Evolutionary conservation across 371 early-diverging fungal species (phyloP), one percentile per base, ranked within the genome.

Genomic region (Mortierella sp.): DNA sequence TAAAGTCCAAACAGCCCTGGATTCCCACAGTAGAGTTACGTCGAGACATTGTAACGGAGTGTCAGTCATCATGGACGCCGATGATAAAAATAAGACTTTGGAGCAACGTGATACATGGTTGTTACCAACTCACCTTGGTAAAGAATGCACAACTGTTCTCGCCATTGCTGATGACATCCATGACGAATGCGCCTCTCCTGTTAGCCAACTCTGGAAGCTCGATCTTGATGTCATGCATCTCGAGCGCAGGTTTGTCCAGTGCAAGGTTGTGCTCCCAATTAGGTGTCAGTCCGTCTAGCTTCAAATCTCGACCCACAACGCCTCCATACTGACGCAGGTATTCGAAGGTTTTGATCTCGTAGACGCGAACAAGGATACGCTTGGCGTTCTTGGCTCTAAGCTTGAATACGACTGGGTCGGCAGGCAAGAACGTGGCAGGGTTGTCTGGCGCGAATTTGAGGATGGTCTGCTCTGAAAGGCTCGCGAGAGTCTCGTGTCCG

Each of bases 1-100:
- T 52, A 52, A 83, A 85, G 39, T 82, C 78, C 41, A 86, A 52
- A 31, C 72, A 81, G 0, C 88, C 88, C 85, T 84, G 54, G 18
- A 34, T 12, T 48, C 47, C 8, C 18, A 3, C 30, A 23, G 24
- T 13, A 1, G 39, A 63, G 16, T 14, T 3, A 43, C 14, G 39
- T n/a, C n/a, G 34, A 34, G 34, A 34, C 34, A 34, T 34, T 34
- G 34, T 34, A 4, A 10, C 10, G 10, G 7, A 34, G 10, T 34
- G 34, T 34, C 10, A 34, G 34, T n/a, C 34, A 34, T 34, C 34
- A n/a, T n/a, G 7, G 34, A 34, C 42, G 38, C 39, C 42, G 39
- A 23, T 38, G 14, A 19, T 14, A 31, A 49, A 24, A 47, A 48
- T 23, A 9, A 54, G 10, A 10, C 10, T 34, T 34, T 34, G 34